Percentiles rank a stretch among this genome's conserved stretches.
Conservation (phyloP, 306 rosid genomes). For the Potentilla sterilis region DNA sequence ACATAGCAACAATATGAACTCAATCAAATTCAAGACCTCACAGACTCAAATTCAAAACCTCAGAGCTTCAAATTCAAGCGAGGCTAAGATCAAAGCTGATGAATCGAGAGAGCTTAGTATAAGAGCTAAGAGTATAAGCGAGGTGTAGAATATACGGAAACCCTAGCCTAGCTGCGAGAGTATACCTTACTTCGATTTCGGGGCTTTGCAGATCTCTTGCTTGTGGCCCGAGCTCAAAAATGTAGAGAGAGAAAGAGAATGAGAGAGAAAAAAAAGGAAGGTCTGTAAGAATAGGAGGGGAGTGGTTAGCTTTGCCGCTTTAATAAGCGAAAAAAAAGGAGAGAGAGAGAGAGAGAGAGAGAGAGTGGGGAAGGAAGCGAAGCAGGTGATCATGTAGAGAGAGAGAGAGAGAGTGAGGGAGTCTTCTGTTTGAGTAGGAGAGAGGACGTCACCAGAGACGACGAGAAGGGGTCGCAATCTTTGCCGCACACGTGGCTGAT, state of each 20-base stretch:
- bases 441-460: not conserved
- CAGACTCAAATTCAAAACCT: not conserved
- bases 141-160: slow-evolving; percentile 22
- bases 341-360: not conserved
- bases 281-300: slow-evolving; percentile 29
- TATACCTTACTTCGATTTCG: slow-evolving; percentile 51
- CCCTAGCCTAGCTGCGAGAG: slow-evolving; percentile 19
- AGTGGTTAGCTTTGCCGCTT: slow-evolving; percentile 67
- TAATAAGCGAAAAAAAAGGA: slow-evolving; percentile 48
- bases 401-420: not conserved
- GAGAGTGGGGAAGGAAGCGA: slow-evolving; percentile 8
- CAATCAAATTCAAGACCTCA: not conserved
- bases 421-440: not conserved
- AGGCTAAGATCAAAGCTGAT: not conserved
- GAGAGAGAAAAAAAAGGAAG: not conserved
- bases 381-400: slow-evolving; percentile 21
- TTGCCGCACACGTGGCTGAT: slow-evolving; percentile 21
- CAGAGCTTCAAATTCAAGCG: not conserved
- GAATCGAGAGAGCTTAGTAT: not conserved
- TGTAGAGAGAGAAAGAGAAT: slow-evolving; percentile 19
- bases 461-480: slow-evolving; percentile 10
- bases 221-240: slow-evolving; percentile 38
- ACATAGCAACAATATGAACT: not conserved
- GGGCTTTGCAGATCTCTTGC: slow-evolving; percentile 64
- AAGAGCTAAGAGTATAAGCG: not conserved